Evolutionary conservation across 225 moss, liverwort and hornwort species (phyloP).

Genomic region (Polytrichum formosum): DNA sequence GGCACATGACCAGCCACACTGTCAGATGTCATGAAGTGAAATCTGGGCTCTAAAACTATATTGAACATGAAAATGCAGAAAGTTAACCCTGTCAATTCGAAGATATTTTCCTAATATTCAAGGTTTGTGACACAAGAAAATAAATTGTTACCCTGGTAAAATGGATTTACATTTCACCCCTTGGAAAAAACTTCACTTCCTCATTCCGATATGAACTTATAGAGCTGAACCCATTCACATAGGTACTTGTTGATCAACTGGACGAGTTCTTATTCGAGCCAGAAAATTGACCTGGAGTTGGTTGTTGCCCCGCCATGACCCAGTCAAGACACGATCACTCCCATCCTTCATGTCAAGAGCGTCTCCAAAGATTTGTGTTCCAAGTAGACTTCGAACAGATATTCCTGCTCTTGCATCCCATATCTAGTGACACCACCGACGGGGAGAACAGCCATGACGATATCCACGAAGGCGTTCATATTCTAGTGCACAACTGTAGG

Average conservation of each 20-base stretch:
- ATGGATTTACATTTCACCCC: background rate
- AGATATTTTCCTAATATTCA: background rate
- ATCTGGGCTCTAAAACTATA: too few relatives aligned
- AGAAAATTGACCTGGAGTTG: constrained; percentile 59
- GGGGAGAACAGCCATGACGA: background rate
- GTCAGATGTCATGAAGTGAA: too few relatives aligned
- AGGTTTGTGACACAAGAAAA: background rate
- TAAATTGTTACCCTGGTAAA: too few relatives aligned
- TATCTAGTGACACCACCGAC: constrained; percentile 37
- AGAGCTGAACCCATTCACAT: background rate
- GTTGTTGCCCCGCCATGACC: constrained; percentile 60
- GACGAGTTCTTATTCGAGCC: background rate
- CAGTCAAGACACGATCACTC: constrained; percentile 37
- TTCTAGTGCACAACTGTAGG: background rate
- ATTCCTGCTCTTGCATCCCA: constrained; percentile 64
- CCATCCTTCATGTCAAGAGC: constrained; percentile 51
- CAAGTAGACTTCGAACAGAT: constrained; percentile 66
- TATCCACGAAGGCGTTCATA: background rate
- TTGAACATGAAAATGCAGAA: too few relatives aligned
- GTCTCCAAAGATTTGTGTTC: constrained; percentile 67
- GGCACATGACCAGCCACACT: too few relatives aligned
- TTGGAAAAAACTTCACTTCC: too few relatives aligned
- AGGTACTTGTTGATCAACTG: background rate
- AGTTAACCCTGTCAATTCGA: background rate
- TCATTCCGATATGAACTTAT: background rate